Percentiles rank a stretch among this genome's conserved stretches.
phyloP scores from a whole-genome alignment of 148 eudicot genomes.

The Bassia scoparia region DNA sequence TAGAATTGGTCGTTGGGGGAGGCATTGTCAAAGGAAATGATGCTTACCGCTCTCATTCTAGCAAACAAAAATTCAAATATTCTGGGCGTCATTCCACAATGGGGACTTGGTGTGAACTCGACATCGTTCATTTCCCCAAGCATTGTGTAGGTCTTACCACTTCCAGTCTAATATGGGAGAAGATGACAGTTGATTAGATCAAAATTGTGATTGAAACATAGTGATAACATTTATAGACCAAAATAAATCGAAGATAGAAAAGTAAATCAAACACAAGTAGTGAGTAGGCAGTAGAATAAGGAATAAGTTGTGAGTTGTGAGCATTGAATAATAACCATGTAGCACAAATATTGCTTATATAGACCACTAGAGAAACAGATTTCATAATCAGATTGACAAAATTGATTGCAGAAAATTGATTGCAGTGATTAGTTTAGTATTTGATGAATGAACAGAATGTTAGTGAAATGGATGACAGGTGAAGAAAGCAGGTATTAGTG shows the following conservation, averaged over 20 bases:
- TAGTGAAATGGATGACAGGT: background rate
- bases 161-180: slow-evolving; percentile 62
- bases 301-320: no score
- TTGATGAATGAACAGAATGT: background rate
- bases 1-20: background rate
- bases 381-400: background rate
- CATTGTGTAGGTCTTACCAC: slow-evolving; percentile 97
- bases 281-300: no score
- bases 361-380: background rate
- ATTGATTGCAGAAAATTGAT: no score
- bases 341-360: background rate
- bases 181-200: background rate
- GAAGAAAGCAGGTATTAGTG: background rate
- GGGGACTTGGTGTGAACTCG: slow-evolving; percentile 68
- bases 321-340: background rate
- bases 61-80: slow-evolving; percentile 97
- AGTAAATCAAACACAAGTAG: no score
- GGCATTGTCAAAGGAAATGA: slow-evolving; percentile 8
- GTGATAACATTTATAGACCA: no score
- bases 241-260: no score
- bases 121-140: slow-evolving; percentile 88
- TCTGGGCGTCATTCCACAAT: slow-evolving; percentile 96
- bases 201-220: background rate
- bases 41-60: slow-evolving; percentile 82
- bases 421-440: background rate